Conservation (phyloP, 208 protist genomes). For the Phytomonas serpens region DNA sequence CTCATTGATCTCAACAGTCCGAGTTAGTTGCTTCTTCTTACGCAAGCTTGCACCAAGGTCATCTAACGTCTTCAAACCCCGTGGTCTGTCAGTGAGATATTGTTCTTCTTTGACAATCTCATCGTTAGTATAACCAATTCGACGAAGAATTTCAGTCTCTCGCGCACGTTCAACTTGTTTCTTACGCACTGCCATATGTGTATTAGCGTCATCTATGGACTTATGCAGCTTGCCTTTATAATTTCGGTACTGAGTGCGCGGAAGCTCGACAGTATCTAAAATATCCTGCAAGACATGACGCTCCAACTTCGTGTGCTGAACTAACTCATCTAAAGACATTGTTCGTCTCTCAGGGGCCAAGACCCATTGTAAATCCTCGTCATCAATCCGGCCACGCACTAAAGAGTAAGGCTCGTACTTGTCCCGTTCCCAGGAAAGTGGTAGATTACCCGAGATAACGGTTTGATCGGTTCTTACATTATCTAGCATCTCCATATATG, state of each 20-base stretch:
- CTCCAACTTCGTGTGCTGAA: conserved; percentile 61
- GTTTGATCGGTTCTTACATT: conserved; percentile 60
- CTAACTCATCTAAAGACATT: conserved; percentile 46
- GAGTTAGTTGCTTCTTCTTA: conserved; percentile 39
- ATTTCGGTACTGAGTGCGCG: conserved; percentile 74
- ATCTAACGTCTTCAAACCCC: conserved; percentile 66
- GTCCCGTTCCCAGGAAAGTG: conserved; percentile 71
- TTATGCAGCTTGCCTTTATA: conserved; percentile 86
- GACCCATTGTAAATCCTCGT: conserved; percentile 77
- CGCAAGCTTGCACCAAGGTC: conserved; percentile 65
- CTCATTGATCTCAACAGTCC: conserved; percentile 35
- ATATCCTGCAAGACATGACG: conserved; percentile 70
- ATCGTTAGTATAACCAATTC: conserved; percentile 73
- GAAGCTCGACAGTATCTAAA: conserved; percentile 74
- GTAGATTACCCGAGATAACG: conserved; percentile 69
- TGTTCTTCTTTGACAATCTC: conserved; percentile 68
- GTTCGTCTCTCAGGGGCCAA: conserved; percentile 51
- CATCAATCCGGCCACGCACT: conserved; percentile 72
- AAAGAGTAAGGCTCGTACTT: conserved; percentile 81
- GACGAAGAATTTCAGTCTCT: conserved; percentile 62
- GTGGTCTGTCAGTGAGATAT: conserved; percentile 65
- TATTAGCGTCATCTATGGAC: conserved; percentile 76
- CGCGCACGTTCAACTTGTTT: conserved; percentile 67
- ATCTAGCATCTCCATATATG: conserved; percentile 81
- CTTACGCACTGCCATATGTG: conserved; percentile 59